Conservation (phyloP, 768 basidiomycete genomes). For the Phaeotremella fagi region DNA sequence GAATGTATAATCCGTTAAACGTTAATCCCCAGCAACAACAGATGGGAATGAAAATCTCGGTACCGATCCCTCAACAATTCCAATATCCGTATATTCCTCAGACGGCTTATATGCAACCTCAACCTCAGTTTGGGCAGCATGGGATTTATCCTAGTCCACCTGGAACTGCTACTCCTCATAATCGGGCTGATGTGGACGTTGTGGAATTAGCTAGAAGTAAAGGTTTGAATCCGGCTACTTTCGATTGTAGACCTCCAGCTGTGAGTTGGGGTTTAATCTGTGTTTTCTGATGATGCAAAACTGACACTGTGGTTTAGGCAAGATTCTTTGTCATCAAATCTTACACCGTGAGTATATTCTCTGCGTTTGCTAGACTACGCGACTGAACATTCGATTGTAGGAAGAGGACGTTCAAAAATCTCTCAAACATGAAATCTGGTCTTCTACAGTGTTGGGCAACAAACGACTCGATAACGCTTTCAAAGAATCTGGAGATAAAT, state of each 20-base stretch:
- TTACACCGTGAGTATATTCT: constrained; percentile 62
- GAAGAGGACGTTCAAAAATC: constrained; percentile 98
- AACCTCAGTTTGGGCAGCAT: background rate
- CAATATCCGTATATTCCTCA: background rate
- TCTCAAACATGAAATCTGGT: constrained; percentile 96
- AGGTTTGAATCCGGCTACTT: constrained; percentile 42
- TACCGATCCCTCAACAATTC: background rate
- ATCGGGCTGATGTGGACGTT: constrained; percentile 22
- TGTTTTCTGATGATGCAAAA: background rate
- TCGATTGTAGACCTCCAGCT: constrained; percentile 36
- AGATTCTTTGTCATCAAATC: constrained; percentile 98
- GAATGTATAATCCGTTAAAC: background rate
- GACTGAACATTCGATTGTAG: background rate
- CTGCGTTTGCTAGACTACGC: background rate
- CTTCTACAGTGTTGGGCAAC: constrained; percentile 93
- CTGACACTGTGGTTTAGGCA: constrained; percentile 61
- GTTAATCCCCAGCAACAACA: background rate
- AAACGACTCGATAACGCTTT: constrained; percentile 96
- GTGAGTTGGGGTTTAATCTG: background rate
- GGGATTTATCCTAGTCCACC: constrained; percentile 9
- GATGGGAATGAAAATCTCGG: background rate
- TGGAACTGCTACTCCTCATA: constrained; percentile 15
- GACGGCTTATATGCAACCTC: background rate
- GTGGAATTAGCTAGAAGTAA: constrained; percentile 38
- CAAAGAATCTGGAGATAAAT: constrained; percentile 83